A percentile compares a stretch with the other conserved stretches of the same genome.
Conservation (phyloP, 345 rosid species). For the Citrus medica region DNA sequence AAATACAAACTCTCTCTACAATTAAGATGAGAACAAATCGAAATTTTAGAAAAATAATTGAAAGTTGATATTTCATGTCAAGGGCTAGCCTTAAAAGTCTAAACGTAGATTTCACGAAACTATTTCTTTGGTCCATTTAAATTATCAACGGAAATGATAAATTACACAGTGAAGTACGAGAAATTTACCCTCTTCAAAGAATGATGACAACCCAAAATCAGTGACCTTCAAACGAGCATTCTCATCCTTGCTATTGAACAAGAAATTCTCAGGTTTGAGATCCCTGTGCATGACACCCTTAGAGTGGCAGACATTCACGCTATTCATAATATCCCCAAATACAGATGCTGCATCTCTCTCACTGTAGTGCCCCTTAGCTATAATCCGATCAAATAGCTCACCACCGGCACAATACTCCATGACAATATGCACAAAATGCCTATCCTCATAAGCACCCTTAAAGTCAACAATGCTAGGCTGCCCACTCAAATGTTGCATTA, state of each 20-base stretch:
- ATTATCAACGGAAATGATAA: neutral
- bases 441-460: slow-evolving; percentile 84
- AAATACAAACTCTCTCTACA: too few species aligned
- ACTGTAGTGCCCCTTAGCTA: slow-evolving; percentile 68
- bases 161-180: slow-evolving; percentile 11
- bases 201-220: slow-evolving; percentile 80
- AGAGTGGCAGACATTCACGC: slow-evolving; percentile 78
- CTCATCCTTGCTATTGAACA: slow-evolving; percentile 63
- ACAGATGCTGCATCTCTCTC: slow-evolving; percentile 80
- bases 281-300: slow-evolving; percentile 93
- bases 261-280: slow-evolving; percentile 94
- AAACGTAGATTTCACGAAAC: neutral
- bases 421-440: slow-evolving; percentile 71
- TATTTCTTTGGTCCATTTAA: neutral
- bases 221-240: slow-evolving; percentile 69
- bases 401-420: slow-evolving; percentile 98
- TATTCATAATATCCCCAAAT: slow-evolving; percentile 67
- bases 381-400: slow-evolving; percentile 77
- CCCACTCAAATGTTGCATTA: slow-evolving; percentile 95
- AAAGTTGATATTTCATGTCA: too few species aligned
- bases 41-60: too few species aligned
- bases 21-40: too few species aligned
- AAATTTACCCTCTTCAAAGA: slow-evolving; percentile 49
- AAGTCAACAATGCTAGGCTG: slow-evolving; percentile 91
- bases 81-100: neutral